These are phyloP conservation scores for Pelargonium citronellum DNA, from an alignment of 441 rosid species.

Conservation along the genomic window DNA sequence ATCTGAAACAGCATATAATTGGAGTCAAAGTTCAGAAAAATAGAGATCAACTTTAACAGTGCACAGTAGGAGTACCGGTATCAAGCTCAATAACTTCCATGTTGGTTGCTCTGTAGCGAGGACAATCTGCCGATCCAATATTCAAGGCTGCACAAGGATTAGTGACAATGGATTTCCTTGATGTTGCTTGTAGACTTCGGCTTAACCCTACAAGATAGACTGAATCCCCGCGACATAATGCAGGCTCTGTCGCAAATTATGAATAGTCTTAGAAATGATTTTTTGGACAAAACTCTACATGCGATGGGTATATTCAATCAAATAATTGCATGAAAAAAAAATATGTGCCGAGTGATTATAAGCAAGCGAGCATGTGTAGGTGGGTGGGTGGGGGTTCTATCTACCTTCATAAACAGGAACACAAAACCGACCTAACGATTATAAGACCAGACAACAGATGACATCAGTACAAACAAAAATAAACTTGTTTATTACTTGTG, in stretches of 20 bases:
- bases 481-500: too few relatives aligned
- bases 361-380: too few relatives aligned
- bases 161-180: conserved; percentile 86
- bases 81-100: conserved; percentile 97
- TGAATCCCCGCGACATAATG: conserved; percentile 80
- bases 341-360: too few relatives aligned
- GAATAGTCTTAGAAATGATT: conserved; percentile 11
- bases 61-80: conserved; percentile 50
- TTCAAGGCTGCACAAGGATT: conserved; percentile 79
- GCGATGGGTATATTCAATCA: background rate
- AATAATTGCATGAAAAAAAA: background rate
- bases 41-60: background rate
- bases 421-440: too few relatives aligned
- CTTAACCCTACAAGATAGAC: conserved; percentile 87
- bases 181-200: conserved; percentile 80
- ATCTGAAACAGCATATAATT: conserved; percentile 42
- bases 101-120: conserved; percentile 86
- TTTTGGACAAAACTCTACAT: background rate
- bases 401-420: too few relatives aligned
- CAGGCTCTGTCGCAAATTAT: conserved; percentile 54
- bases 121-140: conserved; percentile 75
- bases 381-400: too few relatives aligned
- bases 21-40: background rate
- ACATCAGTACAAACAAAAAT: too few relatives aligned
- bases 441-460: background rate